These are phyloP conservation scores for Pelargonium fulgidum DNA, from an alignment of 441 rosid genomes.

Conservation along the genomic window DNA sequence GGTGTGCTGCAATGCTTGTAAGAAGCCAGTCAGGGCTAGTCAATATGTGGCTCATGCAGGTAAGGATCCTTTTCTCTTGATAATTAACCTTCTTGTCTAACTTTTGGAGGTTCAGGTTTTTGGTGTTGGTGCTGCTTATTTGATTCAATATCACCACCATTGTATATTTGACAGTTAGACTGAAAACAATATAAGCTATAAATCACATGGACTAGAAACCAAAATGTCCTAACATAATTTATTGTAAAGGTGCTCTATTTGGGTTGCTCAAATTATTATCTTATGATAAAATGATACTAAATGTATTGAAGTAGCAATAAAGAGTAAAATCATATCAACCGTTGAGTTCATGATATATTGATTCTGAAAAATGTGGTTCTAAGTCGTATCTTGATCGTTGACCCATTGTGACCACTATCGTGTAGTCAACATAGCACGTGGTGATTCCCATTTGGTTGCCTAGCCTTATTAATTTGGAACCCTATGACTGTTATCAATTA, in stretches of 20 bases:
- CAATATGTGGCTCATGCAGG: constrained; percentile 66
- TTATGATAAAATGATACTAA: not conserved
- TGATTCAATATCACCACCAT: not conserved
- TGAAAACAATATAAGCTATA: not conserved
- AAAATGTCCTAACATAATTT: not conserved
- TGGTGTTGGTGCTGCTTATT: not conserved
- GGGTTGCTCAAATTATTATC: not conserved
- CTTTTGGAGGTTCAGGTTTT: not conserved
- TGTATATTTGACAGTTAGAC: not conserved
- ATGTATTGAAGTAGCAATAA: not conserved
- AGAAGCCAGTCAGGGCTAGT: constrained; percentile 59
- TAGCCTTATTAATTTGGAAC: constrained; percentile 12
- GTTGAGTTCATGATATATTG: no score
- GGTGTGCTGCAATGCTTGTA: constrained; percentile 66
- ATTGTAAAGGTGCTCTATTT: not conserved
- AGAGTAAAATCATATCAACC: no score
- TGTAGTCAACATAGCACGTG: not conserved
- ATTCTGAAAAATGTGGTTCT: no score
- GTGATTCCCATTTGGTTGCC: constrained; percentile 12
- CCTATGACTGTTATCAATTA: constrained; percentile 10
- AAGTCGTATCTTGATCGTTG: no score
- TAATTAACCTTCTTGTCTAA: not conserved
- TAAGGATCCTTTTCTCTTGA: constrained; percentile 18
- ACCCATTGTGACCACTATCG: not conserved
- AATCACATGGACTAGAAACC: not conserved